phyloP scores from a whole-genome alignment of 1,139 yeast species.

The Pichia sp. region DNA sequence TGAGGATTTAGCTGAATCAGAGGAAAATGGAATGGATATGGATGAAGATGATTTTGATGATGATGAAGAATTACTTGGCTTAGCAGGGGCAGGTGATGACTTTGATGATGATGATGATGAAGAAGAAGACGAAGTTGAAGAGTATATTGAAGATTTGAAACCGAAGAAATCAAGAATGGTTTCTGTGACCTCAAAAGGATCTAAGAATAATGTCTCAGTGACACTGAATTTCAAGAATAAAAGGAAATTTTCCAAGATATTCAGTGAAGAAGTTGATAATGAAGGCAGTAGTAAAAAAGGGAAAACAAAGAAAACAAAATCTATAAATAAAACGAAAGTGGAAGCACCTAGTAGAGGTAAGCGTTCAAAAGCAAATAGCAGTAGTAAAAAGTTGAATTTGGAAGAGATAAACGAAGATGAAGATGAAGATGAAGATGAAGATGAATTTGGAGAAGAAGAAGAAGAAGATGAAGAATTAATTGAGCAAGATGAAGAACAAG shows the following conservation, averaged over 20 bases:
- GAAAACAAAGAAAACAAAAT: too few species aligned
- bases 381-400: not conserved
- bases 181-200: not conserved
- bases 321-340: too few species aligned
- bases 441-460: conserved; percentile 7
- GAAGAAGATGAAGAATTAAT: conserved; percentile 4
- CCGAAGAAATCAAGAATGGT: not conserved
- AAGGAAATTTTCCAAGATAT: not conserved
- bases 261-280: not conserved
- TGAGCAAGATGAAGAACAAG: conserved; percentile 19
- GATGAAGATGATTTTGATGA: conserved; percentile 21
- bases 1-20: conserved; percentile 30
- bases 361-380: not conserved
- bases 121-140: conserved; percentile 12
- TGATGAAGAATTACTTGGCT: conserved; percentile 3
- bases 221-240: conserved; percentile 1
- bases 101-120: conserved; percentile 11
- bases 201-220: not conserved
- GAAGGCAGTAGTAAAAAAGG: too few species aligned
- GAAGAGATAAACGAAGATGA: conserved; percentile 15
- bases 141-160: not conserved
- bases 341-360: too few species aligned
- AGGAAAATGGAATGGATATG: conserved; percentile 29
- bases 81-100: conserved; percentile 11
- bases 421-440: conserved; percentile 25